A percentile compares a stretch with the other conserved stretches of the same genome.
phyloP scores from a whole-genome alignment of 1,284 basidiomycete genomes.

The Boletellus sp. region DNA sequence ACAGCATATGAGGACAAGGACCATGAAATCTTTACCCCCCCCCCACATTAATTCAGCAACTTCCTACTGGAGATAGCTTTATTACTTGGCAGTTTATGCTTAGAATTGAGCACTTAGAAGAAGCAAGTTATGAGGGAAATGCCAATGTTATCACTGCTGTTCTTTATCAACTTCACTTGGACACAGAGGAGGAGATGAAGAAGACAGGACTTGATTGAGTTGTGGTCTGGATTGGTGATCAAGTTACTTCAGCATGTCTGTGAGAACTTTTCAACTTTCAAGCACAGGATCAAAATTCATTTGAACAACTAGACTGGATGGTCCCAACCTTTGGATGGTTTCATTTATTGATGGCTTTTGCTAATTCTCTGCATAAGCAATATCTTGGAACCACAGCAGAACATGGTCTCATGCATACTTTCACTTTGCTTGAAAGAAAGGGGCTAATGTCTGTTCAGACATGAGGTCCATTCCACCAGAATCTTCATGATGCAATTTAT shows the following conservation, averaged over 20 bases:
- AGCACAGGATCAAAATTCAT: constrained; percentile 18
- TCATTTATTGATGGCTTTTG: constrained; percentile 17
- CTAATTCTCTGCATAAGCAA: constrained; percentile 20
- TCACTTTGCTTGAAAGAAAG: constrained; percentile 16
- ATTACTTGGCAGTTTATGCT: constrained; percentile 10
- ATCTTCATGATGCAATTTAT: constrained; percentile 6
- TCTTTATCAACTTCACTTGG: constrained; percentile 9
- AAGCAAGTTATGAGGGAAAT: constrained; percentile 39
- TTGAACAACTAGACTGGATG: constrained; percentile 22
- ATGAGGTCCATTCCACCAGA: constrained; percentile 4
- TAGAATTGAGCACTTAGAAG: constrained; percentile 31
- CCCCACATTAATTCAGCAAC: neutral
- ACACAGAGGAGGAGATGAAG: constrained; percentile 8
- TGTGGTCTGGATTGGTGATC: constrained; percentile 20
- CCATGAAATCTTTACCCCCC: neutral
- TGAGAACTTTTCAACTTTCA: constrained; percentile 18
- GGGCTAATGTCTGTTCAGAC: constrained; percentile 7
- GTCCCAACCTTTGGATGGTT: constrained; percentile 9
- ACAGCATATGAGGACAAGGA: neutral
- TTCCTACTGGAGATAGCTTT: neutral
- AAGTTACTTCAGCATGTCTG: constrained; percentile 20
- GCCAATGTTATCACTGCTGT: constrained; percentile 23
- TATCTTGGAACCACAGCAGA: constrained; percentile 13
- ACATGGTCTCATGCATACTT: constrained; percentile 14
- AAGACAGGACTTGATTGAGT: constrained; percentile 5